Evolutionary conservation across 192 early-diverging fungal species (phyloP).

Genomic region (Backusella luteola): DNA sequence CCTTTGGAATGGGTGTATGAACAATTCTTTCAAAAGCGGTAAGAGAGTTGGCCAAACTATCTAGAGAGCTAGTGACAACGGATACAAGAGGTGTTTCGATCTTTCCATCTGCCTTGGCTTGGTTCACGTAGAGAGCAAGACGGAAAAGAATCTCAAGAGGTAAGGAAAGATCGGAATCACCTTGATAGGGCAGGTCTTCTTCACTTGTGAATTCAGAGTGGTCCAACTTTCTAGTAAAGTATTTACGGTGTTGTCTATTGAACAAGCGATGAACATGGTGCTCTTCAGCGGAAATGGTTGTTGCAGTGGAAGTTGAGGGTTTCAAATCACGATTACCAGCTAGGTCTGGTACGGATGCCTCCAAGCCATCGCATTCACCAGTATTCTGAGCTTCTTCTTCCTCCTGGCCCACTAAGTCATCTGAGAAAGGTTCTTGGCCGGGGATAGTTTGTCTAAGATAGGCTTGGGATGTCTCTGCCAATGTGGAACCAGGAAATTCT

Average conservation of each 20-base stretch:
- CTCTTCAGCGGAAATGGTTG: background rate
- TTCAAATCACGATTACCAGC: background rate
- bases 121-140: constrained; percentile 45
- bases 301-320: background rate
- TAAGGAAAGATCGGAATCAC: constrained; percentile 47
- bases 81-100: constrained; percentile 41
- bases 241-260: background rate
- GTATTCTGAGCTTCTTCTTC: background rate
- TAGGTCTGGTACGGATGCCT: background rate
- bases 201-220: constrained; percentile 22
- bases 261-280: background rate
- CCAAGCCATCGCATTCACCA: background rate
- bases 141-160: constrained; percentile 52
- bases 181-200: constrained; percentile 39
- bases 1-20: constrained; percentile 66
- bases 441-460: background rate
- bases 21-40: constrained; percentile 70
- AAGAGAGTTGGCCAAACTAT: constrained; percentile 55
- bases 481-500: constrained; percentile 12
- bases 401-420: background rate
- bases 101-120: constrained; percentile 29
- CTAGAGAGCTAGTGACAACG: constrained; percentile 37
- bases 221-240: background rate
- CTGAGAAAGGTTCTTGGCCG: background rate
- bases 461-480: constrained; percentile 2